Evolutionary conservation across 371 early-diverging fungal genomes (phyloP).

Genomic region (Mucor sp.): DNA sequence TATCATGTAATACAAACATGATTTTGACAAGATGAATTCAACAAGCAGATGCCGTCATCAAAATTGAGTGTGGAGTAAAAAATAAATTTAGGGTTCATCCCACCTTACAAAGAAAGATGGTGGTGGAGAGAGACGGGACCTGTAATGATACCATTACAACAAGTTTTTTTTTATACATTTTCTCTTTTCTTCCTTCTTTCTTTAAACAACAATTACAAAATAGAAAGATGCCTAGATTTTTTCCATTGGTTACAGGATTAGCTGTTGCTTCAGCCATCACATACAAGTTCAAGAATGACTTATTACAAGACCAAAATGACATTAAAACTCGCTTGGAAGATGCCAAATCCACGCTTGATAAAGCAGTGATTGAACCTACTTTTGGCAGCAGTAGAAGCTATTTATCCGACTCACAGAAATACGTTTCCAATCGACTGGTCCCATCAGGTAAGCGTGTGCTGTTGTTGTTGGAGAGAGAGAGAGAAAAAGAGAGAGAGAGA

Average conservation of each 20-base stretch:
- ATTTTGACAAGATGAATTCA: too few species aligned
- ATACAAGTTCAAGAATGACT: constrained; percentile 18
- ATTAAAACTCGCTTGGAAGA: constrained; percentile 22
- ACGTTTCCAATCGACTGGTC: constrained; percentile 25
- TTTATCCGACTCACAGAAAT: constrained; percentile 25
- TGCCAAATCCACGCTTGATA: constrained; percentile 25
- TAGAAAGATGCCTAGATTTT: constrained; percentile 26
- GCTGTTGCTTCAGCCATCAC: constrained; percentile 24
- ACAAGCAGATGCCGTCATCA: too few species aligned
- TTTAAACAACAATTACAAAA: not conserved
- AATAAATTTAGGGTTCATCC: too few species aligned
- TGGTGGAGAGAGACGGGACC: not conserved
- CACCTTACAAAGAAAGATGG: not conserved
- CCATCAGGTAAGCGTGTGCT: constrained; percentile 28
- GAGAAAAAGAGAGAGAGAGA: not conserved
- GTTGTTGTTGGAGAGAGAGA: not conserved
- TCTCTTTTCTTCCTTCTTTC: not conserved
- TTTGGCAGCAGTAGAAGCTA: constrained; percentile 12
- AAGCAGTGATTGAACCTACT: constrained; percentile 18
- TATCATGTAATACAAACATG: too few species aligned
- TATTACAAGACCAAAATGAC: constrained; percentile 18
- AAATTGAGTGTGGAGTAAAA: too few species aligned
- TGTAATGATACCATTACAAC: not conserved
- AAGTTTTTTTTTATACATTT: not conserved
- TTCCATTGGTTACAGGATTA: constrained; percentile 28